These are phyloP conservation scores for Pelargonium nanum DNA, from an alignment of 345 rosid genomes.

Conservation along the genomic window DNA sequence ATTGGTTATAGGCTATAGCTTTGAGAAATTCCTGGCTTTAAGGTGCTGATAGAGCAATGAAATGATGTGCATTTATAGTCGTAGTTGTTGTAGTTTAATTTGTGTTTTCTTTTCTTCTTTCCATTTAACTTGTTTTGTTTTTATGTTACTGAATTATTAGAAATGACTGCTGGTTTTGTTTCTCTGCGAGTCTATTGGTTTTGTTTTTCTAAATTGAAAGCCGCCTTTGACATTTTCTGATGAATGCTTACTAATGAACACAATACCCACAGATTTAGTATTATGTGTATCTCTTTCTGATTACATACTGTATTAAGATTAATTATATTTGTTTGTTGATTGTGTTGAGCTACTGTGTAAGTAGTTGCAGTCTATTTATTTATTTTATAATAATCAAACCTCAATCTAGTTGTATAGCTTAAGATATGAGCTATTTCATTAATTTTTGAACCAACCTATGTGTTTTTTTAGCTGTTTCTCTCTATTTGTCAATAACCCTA, in stretches of 20 bases:
- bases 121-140: neutral
- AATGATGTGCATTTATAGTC: neutral
- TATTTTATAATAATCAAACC: no score
- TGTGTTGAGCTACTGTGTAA: neutral
- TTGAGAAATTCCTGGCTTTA: no score
- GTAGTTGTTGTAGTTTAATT: no score
- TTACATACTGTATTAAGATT: no score
- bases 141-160: neutral
- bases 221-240: neutral
- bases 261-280: neutral
- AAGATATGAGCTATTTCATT: neutral
- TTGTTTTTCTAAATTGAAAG: neutral
- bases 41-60: neutral
- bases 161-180: neutral
- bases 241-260: neutral
- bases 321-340: neutral
- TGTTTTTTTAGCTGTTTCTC: no score
- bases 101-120: neutral
- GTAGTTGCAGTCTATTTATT: neutral
- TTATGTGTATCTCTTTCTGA: no score
- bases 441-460: no score
- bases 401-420: neutral
- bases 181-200: neutral
- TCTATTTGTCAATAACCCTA: neutral
- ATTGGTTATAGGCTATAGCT: neutral